These are phyloP conservation scores for Schizonepeta tenuifolia DNA, from an alignment of 257 asterid genomes.

Conservation along the genomic window DNA sequence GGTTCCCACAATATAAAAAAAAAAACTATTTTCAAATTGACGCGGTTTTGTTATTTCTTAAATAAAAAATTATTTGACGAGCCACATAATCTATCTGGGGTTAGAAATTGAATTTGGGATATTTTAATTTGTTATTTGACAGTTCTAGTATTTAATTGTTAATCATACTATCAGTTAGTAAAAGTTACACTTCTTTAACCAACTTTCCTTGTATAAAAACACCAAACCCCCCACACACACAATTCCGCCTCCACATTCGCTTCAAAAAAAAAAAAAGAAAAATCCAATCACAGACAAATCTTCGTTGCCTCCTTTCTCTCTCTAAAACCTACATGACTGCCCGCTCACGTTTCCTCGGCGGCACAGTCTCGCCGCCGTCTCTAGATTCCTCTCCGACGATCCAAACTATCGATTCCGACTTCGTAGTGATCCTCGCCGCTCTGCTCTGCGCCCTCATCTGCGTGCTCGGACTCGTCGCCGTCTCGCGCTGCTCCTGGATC, in stretches of 20 bases:
- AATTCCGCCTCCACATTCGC: constrained; percentile 13
- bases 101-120: no score
- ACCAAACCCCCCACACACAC: background rate
- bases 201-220: no score
- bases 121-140: no score
- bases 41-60: no score
- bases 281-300: background rate
- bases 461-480: constrained; percentile 52
- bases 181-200: no score
- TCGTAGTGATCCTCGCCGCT: constrained; percentile 46
- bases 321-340: constrained; percentile 42
- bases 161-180: no score
- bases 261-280: no score
- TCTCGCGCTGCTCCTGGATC: constrained; percentile 55
- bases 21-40: no score
- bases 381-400: constrained; percentile 18
- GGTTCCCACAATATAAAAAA: no score
- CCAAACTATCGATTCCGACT: constrained; percentile 37
- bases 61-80: no score
- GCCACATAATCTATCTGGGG: no score
- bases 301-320: constrained; percentile 15
- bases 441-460: constrained; percentile 57
- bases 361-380: constrained; percentile 31
- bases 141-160: no score
- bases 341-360: constrained; percentile 48